phyloP scores from a whole-genome alignment of 129 eudicot genomes.

The Escallonia herrerae region DNA sequence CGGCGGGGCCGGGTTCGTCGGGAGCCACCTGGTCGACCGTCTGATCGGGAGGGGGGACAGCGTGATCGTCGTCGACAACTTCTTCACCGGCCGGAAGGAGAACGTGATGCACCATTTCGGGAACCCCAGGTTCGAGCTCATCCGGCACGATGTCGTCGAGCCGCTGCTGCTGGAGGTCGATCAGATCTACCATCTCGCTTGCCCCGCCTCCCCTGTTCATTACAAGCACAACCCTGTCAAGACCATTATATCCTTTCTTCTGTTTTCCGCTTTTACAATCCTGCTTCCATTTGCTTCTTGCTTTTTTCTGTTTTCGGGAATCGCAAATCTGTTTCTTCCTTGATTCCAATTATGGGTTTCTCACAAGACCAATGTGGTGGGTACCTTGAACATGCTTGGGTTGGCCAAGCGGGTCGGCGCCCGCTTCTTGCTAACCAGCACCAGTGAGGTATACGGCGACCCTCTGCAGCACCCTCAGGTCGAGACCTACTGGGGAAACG shows the following conservation, averaged over 20 bases:
- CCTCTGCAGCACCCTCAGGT: conserved; percentile 87
- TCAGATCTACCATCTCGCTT: conserved; percentile 95
- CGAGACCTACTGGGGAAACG: conserved; percentile 95
- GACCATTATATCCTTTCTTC: conserved; percentile 71
- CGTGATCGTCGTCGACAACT: conserved; percentile 90
- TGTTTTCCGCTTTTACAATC: background rate
- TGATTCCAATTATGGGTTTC: conserved; percentile 16
- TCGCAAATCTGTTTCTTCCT: conserved; percentile 20
- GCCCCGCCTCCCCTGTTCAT: conserved; percentile 96
- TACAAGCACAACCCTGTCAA: conserved; percentile 87
- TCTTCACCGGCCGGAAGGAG: conserved; percentile 84
- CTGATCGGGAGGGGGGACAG: conserved; percentile 73
- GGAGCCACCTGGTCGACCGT: conserved; percentile 83
- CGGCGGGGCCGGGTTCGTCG: conserved; percentile 96
- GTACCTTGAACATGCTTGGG: conserved; percentile 89
- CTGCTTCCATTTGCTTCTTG: background rate
- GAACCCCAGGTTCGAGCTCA: conserved; percentile 77
- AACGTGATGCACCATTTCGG: conserved; percentile 87
- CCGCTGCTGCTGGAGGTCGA: conserved; percentile 77
- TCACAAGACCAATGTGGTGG: conserved; percentile 96
- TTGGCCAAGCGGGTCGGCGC: conserved; percentile 90
- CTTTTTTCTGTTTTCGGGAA: background rate
- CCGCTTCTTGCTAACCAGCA: conserved; percentile 78
- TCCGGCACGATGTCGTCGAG: conserved; percentile 92
- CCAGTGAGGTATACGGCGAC: conserved; percentile 94